These are phyloP conservation scores for Gleditsia sinensis DNA, from an alignment of 306 rosid genomes.

Conservation along the genomic window DNA sequence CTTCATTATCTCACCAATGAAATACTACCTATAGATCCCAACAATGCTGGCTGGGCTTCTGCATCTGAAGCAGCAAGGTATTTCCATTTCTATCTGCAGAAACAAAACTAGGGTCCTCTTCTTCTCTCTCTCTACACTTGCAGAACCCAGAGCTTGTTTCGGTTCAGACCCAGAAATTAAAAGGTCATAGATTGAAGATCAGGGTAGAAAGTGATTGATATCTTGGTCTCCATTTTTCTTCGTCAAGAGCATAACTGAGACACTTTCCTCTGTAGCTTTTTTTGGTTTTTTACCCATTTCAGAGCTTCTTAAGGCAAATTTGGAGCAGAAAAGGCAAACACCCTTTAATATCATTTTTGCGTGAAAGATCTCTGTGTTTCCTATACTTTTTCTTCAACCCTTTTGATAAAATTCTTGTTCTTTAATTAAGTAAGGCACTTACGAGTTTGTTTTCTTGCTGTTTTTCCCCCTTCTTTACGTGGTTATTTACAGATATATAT, in stretches of 20 bases:
- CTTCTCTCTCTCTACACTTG: background rate
- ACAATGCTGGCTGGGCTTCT: background rate
- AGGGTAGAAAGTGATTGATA: conserved; percentile 17
- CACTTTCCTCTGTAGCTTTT: background rate
- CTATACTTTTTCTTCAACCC: background rate
- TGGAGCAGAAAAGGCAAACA: background rate
- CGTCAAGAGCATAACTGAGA: background rate
- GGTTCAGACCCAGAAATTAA: background rate
- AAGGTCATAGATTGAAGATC: conserved; percentile 3
- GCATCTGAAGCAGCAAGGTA: background rate
- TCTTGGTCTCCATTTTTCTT: background rate
- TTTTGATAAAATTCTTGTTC: background rate
- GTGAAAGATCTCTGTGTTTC: conserved; percentile 9
- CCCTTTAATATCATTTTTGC: background rate
- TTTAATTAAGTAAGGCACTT: background rate
- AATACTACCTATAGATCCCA: background rate
- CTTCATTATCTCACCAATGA: no score
- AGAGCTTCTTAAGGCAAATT: conserved; percentile 23
- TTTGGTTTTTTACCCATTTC: background rate
- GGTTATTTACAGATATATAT: conserved; percentile 8
- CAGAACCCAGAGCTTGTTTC: background rate
- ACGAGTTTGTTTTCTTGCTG: background rate
- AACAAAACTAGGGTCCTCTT: background rate
- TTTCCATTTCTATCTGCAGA: no score
- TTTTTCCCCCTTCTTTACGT: background rate